These are phyloP conservation scores for Metschnikowia anglica DNA, from an alignment of 805 yeast species.

Conservation along the genomic window DNA sequence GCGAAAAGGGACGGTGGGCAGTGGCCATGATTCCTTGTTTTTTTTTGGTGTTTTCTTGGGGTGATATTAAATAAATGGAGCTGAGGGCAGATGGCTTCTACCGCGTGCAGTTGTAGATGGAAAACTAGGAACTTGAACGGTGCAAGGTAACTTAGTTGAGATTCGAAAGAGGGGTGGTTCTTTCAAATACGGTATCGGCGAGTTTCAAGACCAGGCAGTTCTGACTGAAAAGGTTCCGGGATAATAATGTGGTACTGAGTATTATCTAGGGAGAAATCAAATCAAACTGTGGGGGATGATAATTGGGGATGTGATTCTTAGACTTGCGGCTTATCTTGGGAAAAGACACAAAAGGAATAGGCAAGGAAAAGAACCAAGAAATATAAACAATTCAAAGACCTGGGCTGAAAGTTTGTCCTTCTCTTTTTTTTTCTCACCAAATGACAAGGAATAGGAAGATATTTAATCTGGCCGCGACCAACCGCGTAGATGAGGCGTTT, in stretches of 20 bases:
- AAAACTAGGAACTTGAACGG: too few species aligned
- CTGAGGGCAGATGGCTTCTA: too few species aligned
- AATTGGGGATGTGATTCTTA: too few species aligned
- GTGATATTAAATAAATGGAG: neutral
- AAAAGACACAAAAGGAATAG: too few species aligned
- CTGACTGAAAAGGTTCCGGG: neutral
- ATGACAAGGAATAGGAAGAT: slow-evolving; percentile 4
- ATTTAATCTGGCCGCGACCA: slow-evolving; percentile 10
- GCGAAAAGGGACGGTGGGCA: slow-evolving; percentile 68
- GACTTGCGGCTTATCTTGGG: too few species aligned
- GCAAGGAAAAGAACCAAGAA: too few species aligned
- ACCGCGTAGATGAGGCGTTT: slow-evolving; percentile 9
- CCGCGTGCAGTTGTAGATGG: too few species aligned
- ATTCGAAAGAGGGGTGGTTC: too few species aligned
- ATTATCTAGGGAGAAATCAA: neutral
- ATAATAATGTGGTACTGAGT: slow-evolving; percentile 1
- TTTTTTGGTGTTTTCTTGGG: neutral
- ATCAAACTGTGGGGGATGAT: too few species aligned
- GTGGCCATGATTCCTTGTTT: slow-evolving; percentile 21
- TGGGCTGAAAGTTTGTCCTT: slow-evolving; percentile 1
- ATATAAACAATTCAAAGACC: too few species aligned
- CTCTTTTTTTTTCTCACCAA: slow-evolving; percentile 3
- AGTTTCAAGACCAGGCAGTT: neutral
- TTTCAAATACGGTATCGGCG: neutral
- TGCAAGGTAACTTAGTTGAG: too few species aligned